Percentiles rank a stretch among this genome's conserved stretches.
These are phyloP conservation scores for Ammopiptanthus mongolicus DNA, from an alignment of 306 rosid genomes.

Conservation along the genomic window DNA sequence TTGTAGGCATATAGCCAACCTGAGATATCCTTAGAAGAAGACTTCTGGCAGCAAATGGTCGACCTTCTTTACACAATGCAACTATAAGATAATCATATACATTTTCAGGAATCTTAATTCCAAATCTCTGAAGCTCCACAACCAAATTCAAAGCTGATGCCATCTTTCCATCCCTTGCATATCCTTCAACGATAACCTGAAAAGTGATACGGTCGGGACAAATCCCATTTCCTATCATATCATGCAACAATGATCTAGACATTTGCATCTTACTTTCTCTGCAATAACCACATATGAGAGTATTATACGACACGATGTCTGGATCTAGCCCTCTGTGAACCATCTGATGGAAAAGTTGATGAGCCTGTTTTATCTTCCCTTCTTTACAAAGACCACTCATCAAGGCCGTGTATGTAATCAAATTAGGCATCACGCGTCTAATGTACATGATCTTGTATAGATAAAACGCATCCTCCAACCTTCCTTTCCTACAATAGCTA, in stretches of 20 bases:
- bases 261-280: conserved; percentile 52
- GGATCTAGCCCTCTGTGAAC: conserved; percentile 64
- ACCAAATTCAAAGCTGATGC: conserved; percentile 71
- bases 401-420: conserved; percentile 68
- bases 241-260: conserved; percentile 52
- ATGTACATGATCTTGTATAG: conserved; percentile 74
- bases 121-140: conserved; percentile 57
- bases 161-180: conserved; percentile 59
- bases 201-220: conserved; percentile 57
- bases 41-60: conserved; percentile 79
- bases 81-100: conserved; percentile 49
- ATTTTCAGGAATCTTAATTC: conserved; percentile 39
- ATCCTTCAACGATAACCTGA: conserved; percentile 56
- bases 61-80: conserved; percentile 55
- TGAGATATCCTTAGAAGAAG: conserved; percentile 49
- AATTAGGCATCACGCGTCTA: conserved; percentile 70
- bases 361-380: conserved; percentile 73
- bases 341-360: conserved; percentile 85
- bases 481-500: conserved; percentile 74
- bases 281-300: conserved; percentile 70
- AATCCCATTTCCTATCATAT: conserved; percentile 61
- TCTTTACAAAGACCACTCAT: conserved; percentile 74
- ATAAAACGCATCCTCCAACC: conserved; percentile 71
- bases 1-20: conserved; percentile 43
- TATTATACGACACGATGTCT: conserved; percentile 56